Conservation (phyloP, 2,329 filamentous ascomycete species). For the Colletotrichum sp. region DNA sequence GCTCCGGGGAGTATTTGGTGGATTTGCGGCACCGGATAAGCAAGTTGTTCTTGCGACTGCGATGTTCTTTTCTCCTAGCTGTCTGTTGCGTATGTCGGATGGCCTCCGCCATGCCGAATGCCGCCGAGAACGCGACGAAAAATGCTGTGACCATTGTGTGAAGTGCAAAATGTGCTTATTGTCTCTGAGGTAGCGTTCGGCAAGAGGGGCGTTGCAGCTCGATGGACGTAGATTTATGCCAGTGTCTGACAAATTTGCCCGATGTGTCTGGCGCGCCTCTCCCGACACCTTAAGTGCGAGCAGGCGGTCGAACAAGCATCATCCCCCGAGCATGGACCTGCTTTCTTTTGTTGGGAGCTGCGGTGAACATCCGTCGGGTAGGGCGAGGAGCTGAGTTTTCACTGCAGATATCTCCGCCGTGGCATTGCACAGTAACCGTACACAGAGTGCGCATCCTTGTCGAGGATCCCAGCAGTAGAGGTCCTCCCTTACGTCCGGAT, state of each 20-base stretch:
- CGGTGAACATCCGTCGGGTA: background rate
- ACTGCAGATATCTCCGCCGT: background rate
- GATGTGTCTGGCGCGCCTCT: background rate
- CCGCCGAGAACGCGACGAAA: constrained; percentile 43
- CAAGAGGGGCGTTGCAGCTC: background rate
- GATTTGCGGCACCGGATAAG: constrained; percentile 50
- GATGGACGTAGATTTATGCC: background rate
- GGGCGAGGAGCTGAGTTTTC: background rate
- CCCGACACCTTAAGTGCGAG: background rate
- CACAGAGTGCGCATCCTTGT: background rate
- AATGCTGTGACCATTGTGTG: constrained; percentile 31
- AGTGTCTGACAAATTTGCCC: background rate
- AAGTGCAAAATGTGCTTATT: background rate
- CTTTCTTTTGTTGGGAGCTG: constrained; percentile 10
- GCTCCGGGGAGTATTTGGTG: constrained; percentile 42
- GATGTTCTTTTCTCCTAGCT: constrained; percentile 49
- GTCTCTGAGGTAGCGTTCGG: background rate
- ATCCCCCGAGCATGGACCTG: background rate
- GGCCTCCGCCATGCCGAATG: constrained; percentile 51
- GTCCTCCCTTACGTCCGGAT: background rate
- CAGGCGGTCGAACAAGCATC: background rate
- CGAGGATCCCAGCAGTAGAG: background rate
- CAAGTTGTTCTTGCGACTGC: constrained; percentile 52
- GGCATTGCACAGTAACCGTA: background rate
- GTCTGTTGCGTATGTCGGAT: constrained; percentile 52